Base-by-base conservation (phyloP, 2,329 filamentous ascomycete species). In the Botryotinia globosa region DNA sequence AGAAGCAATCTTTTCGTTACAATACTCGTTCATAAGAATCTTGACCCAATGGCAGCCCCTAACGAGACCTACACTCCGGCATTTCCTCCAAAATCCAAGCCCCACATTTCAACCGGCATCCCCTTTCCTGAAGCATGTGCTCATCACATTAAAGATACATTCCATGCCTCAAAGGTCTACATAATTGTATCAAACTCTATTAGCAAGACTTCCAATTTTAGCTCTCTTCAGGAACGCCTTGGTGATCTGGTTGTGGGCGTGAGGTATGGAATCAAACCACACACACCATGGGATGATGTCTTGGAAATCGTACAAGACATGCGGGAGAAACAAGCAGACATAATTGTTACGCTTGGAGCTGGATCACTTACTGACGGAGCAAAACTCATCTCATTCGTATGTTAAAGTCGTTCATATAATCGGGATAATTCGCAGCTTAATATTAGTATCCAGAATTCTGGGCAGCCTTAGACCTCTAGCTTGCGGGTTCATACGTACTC, bases 41-140 rank as follows among this genome's bases (percentile, higher is more conserved):
- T 42, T 20, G 29, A 42, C 10, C 25, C 29, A 42, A 67, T 67
- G 65, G 48, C 48, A 29, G 65, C 65, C 22, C 45, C 45, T 34
- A 64, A 44, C 29, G 65, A 67, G 39, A 74, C 71, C 42, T 82
- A 93, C 92, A 87, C 93, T 93, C 81, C 89, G 7, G 73, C 73
- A 42, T 74, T 74, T 68, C 66, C 73, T 42, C 61, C 64, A 37
- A 66, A 73, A 56, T 25, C 66, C 37, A 73, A 71, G 44, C 74
- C 72, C 37, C 39, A 67, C 58, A 71, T 75, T 44, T 75, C 74
- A 6, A 68, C 73, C 32, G 72, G 73, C 39, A 62, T 74, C 34
- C 67, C 74, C 14, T 72, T 75, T 44, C 62, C 72, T 76, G 42
- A 72, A 73, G 69, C 74, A 29, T 72, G 61, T 64, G 76, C 74